Evolutionary conservation across 352 stramenopile species (phyloP).

Genomic region (Phytophthora brassicae): DNA sequence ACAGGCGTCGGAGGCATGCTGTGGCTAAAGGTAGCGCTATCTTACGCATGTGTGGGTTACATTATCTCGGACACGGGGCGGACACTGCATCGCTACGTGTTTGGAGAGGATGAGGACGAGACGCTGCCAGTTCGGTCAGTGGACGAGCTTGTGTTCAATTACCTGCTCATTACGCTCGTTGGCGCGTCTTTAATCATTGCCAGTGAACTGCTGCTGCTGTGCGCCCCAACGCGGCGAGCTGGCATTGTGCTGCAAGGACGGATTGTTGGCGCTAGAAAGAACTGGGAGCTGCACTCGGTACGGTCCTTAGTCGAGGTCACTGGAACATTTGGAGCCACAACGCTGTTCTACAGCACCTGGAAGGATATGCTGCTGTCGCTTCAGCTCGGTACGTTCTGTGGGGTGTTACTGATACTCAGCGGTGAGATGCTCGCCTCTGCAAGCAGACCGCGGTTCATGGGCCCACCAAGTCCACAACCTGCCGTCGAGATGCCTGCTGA

Average conservation of each 20-base stretch:
- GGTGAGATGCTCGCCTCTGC: conserved; percentile 49
- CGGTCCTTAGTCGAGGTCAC: conserved; percentile 66
- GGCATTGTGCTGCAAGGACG: conserved; percentile 70
- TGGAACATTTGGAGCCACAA: conserved; percentile 54
- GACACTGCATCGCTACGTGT: conserved; percentile 51
- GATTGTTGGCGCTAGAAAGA: conserved; percentile 64
- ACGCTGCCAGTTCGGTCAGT: conserved; percentile 37
- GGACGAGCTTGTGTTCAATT: conserved; percentile 70
- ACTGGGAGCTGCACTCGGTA: conserved; percentile 63
- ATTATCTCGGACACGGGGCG: conserved; percentile 55
- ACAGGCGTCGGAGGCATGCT: conserved; percentile 40
- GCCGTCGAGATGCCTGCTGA: conserved; percentile 56
- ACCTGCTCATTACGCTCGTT: conserved; percentile 71
- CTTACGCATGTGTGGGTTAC: conserved; percentile 66
- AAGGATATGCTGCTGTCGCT: conserved; percentile 69
- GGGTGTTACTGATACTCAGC: conserved; percentile 54
- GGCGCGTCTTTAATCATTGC: conserved; percentile 74
- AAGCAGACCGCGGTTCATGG: conserved; percentile 18
- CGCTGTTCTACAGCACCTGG: conserved; percentile 56
- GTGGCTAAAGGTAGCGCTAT: conserved; percentile 73
- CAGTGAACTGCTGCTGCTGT: conserved; percentile 76
- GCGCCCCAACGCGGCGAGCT: conserved; percentile 53
- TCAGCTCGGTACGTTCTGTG: conserved; percentile 71
- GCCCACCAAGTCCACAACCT: conserved; percentile 25
- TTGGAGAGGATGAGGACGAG: conserved; percentile 23